These are phyloP conservation scores for Trametes sanguinea DNA, from an alignment of 768 basidiomycete genomes.

Conservation along the genomic window DNA sequence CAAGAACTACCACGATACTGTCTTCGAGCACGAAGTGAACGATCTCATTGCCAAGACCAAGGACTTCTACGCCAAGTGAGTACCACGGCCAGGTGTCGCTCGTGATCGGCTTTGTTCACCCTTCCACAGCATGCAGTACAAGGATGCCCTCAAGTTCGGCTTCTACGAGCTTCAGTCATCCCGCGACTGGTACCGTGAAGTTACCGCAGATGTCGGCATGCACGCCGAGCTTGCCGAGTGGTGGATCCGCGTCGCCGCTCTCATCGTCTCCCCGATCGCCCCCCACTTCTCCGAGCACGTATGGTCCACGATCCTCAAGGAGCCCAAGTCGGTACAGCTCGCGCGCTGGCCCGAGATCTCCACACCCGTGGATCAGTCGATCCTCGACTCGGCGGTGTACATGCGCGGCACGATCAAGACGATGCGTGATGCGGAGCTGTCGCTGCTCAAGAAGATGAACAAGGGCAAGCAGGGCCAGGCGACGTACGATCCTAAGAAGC, in stretches of 20 bases:
- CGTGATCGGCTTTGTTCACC: neutral
- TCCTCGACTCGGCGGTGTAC: constrained; percentile 78
- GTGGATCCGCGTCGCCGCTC: constrained; percentile 81
- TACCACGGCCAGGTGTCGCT: constrained; percentile 13
- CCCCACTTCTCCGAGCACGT: constrained; percentile 95
- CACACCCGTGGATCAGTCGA: constrained; percentile 56
- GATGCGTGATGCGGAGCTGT: constrained; percentile 85
- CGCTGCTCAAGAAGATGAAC: constrained; percentile 74
- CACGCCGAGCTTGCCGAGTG: constrained; percentile 82
- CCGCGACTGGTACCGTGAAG: constrained; percentile 96
- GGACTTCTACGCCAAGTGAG: constrained; percentile 79
- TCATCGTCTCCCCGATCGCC: constrained; percentile 84
- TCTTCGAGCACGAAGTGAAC: constrained; percentile 92
- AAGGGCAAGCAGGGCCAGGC: constrained; percentile 65
- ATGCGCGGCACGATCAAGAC: constrained; percentile 90
- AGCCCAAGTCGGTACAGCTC: constrained; percentile 74
- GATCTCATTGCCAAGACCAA: constrained; percentile 82
- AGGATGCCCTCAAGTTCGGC: constrained; percentile 91
- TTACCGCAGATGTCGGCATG: constrained; percentile 88
- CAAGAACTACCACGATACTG: constrained; percentile 79
- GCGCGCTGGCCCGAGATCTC: constrained; percentile 81
- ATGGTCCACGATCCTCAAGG: constrained; percentile 73
- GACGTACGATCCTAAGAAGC: constrained; percentile 82
- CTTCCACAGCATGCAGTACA: constrained; percentile 81
- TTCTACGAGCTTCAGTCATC: constrained; percentile 93